Conservation (phyloP, 768 basidiomycete genomes). For the Leccinum sublutescens region DNA sequence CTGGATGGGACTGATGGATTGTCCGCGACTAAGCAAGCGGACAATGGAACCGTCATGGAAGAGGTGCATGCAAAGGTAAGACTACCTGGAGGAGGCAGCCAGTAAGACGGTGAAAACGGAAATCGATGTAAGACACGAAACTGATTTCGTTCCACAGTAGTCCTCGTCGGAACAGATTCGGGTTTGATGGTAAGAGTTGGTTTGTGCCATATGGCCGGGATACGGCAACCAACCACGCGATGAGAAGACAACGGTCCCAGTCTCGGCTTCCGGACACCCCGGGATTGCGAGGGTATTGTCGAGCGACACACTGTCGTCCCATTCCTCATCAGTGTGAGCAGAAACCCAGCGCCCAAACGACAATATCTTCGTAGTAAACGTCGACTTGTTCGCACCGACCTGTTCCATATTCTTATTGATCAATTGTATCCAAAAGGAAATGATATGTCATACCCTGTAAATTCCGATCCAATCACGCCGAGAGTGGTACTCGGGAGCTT, state of each 20-base stretch:
- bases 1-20: constrained; percentile 30
- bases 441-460: constrained; percentile 55
- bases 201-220: constrained; percentile 52
- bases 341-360: constrained; percentile 76
- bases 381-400: constrained; percentile 87
- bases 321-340: constrained; percentile 79
- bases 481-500: constrained; percentile 82
- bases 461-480: constrained; percentile 96
- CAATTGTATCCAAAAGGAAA: neutral
- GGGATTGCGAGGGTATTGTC: constrained; percentile 38
- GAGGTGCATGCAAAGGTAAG: constrained; percentile 66
- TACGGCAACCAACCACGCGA: constrained; percentile 57
- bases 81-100: constrained; percentile 39
- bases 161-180: constrained; percentile 42
- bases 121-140: constrained; percentile 34
- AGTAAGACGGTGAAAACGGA: constrained; percentile 4
- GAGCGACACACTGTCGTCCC: constrained; percentile 82
- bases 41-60: constrained; percentile 62
- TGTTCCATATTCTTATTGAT: constrained; percentile 28
- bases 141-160: constrained; percentile 64
- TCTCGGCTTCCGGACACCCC: constrained; percentile 44
- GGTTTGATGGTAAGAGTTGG: constrained; percentile 34
- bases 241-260: constrained; percentile 74
- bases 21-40: constrained; percentile 53
- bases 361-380: constrained; percentile 70